A percentile compares a stretch with the other conserved stretches of the same genome.
Evolutionary conservation across 129 eudicot species (phyloP).

Genomic region (Tagetes erecta): DNA sequence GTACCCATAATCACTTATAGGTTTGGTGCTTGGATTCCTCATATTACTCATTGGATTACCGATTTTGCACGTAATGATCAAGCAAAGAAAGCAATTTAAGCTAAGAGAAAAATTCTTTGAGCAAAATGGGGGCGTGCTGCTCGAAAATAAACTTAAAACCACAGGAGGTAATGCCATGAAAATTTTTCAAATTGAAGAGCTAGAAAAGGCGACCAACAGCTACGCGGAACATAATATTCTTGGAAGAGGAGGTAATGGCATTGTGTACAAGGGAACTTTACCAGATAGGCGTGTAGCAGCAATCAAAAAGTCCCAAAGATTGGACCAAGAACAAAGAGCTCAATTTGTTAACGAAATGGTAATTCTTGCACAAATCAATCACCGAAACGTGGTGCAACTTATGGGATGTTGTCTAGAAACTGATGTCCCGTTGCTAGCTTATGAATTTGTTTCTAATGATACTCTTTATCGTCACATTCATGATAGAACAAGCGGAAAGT

Average conservation of each 20-base stretch:
- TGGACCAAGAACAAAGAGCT: slow-evolving; percentile 48
- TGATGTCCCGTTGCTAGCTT: slow-evolving; percentile 52
- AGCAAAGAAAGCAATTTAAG: slow-evolving; percentile 36
- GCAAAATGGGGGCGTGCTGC: slow-evolving; percentile 52
- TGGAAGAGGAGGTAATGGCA: slow-evolving; percentile 52
- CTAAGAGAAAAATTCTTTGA: slow-evolving; percentile 42
- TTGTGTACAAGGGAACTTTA: slow-evolving; percentile 12
- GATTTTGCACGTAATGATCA: slow-evolving; percentile 23
- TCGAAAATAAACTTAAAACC: not conserved
- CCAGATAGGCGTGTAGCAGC: slow-evolving; percentile 41
- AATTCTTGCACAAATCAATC: not conserved
- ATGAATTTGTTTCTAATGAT: slow-evolving; percentile 43
- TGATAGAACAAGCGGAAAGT: not conserved
- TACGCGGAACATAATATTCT: slow-evolving; percentile 37
- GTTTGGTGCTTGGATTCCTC: slow-evolving; percentile 35
- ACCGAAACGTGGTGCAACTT: slow-evolving; percentile 11
- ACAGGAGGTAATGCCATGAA: not conserved
- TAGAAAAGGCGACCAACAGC: slow-evolving; percentile 43
- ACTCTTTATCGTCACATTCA: slow-evolving; percentile 45
- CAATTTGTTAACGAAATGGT: slow-evolving; percentile 9
- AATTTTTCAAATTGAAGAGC: slow-evolving; percentile 32
- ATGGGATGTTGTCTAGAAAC: slow-evolving; percentile 50
- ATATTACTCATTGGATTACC: slow-evolving; percentile 26
- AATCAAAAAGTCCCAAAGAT: slow-evolving; percentile 41
- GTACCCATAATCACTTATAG: not conserved